Conservation (phyloP, 2,329 filamentous ascomycete genomes). For the Sclerotinia subarctica region DNA sequence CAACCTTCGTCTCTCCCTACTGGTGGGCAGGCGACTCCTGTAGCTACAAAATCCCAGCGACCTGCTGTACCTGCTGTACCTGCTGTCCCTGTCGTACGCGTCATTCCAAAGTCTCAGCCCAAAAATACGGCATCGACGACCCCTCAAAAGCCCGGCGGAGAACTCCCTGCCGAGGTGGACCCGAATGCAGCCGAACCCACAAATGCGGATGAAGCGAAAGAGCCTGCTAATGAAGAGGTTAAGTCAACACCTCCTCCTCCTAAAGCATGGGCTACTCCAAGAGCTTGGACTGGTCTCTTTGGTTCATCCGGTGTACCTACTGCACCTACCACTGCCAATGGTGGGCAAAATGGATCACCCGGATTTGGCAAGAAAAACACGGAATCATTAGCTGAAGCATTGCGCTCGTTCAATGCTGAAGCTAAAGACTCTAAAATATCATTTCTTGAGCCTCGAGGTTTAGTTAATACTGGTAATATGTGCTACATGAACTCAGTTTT, state of each 20-base stretch:
- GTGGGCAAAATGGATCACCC: constrained; percentile 36
- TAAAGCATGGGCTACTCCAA: constrained; percentile 46
- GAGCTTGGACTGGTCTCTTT: constrained; percentile 69
- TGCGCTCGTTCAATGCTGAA: constrained; percentile 66
- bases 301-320: constrained; percentile 45
- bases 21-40: constrained; percentile 32
- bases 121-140: constrained; percentile 31
- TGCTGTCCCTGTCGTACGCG: constrained; percentile 39
- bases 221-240: constrained; percentile 24
- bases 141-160: constrained; percentile 25
- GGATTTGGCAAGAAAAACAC: constrained; percentile 46
- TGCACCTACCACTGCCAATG: constrained; percentile 36
- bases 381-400: constrained; percentile 70
- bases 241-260: constrained; percentile 43
- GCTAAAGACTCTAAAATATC: constrained; percentile 60
- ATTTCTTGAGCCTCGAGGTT: constrained; percentile 86
- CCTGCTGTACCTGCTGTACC: constrained; percentile 46
- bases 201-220: constrained; percentile 13
- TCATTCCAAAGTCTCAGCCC: constrained; percentile 44
- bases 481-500: constrained; percentile 99
- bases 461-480: constrained; percentile 98
- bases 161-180: constrained; percentile 23
- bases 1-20: constrained; percentile 25
- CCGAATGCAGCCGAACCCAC: constrained; percentile 1
- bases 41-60: constrained; percentile 37